These are phyloP conservation scores for Brassica cretica DNA, from an alignment of 345 rosid genomes.

Conservation along the genomic window DNA sequence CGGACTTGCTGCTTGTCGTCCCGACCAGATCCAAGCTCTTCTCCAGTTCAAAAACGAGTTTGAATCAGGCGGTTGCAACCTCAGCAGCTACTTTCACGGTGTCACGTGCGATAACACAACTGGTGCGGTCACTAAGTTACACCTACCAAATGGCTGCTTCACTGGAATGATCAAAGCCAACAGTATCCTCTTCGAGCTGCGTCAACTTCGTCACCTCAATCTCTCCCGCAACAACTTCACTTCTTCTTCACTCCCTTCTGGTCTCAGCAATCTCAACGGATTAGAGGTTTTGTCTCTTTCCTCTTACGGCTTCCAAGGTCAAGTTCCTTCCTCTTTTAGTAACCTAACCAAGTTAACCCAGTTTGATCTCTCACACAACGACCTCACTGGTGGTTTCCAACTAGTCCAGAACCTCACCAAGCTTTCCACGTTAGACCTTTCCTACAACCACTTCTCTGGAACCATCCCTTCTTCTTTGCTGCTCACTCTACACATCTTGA, in stretches of 20 bases:
- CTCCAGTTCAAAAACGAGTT: not conserved
- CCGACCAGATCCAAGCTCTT: not conserved
- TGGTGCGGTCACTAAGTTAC: not conserved
- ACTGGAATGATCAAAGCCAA: not conserved
- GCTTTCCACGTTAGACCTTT: not conserved
- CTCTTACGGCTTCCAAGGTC: not conserved
- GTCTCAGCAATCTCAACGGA: not conserved
- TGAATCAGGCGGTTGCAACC: not conserved
- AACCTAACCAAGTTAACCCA: not conserved
- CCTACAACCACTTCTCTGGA: not conserved
- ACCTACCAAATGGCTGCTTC: not conserved
- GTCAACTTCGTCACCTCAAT: not conserved
- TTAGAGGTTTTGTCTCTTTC: not conserved
- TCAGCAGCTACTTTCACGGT: not conserved
- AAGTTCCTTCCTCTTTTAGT: not conserved
- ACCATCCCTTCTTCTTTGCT: not conserved
- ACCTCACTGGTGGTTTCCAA: not conserved
- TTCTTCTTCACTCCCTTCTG: not conserved
- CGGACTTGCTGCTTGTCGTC: not conserved
- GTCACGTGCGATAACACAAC: not conserved
- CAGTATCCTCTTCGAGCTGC: not conserved
- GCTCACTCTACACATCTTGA: not conserved
- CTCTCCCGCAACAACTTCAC: not conserved
- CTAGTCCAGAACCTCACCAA: not conserved
- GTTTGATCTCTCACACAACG: not conserved